Evolutionary conservation across 2,329 filamentous ascomycete species (phyloP), one percentile per base, ranked within the genome.

Genomic region (Byssothecium circinans): DNA sequence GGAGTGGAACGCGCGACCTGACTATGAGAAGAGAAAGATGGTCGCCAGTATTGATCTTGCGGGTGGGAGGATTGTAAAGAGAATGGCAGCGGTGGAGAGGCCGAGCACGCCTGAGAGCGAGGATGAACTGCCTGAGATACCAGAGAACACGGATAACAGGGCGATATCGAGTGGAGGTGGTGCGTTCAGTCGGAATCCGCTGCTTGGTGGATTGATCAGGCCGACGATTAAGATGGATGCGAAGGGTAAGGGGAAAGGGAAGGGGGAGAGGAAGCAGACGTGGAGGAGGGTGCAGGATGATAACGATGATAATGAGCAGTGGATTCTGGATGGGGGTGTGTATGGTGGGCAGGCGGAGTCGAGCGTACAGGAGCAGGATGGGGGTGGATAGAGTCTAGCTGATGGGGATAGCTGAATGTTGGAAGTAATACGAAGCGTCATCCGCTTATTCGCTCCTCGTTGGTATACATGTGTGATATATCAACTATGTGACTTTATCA

Each of bases 1-100:
- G 78, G 89, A 95, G 62, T 95, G 91, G 85, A 88, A 87, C 57
- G 85, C 87, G 3, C 78, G 82, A 42, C 90, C 91, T 0, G 91
- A 95, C 53, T 96, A 91, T 70, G 91, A 96, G 75, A 95, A 92
- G 79, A 81, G 89, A 49, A 83, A 81, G 59, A 86, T 94, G 50
- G 87, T 96, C 1, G 81, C 95, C 56, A 92, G 88, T 63, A 88
- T 96, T 51, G 90, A 96, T 66, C 74, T 96, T 0, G 84, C 85
- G 8, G 86, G 86, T 0, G 86, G 87, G 15, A 91, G 86, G 60
- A 83, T 95, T 2, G 84, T 94, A 4, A 83, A 81, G 50, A 82
- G 82, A 58, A 89, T 89, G 81, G 82, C 81, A 14, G 70, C 74
- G 23, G 66, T 75, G n/a, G 80, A 84, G 4, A 69, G 81, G 17